phyloP scores from a whole-genome alignment of 306 rosid species.

The Corylus heterophylla region DNA sequence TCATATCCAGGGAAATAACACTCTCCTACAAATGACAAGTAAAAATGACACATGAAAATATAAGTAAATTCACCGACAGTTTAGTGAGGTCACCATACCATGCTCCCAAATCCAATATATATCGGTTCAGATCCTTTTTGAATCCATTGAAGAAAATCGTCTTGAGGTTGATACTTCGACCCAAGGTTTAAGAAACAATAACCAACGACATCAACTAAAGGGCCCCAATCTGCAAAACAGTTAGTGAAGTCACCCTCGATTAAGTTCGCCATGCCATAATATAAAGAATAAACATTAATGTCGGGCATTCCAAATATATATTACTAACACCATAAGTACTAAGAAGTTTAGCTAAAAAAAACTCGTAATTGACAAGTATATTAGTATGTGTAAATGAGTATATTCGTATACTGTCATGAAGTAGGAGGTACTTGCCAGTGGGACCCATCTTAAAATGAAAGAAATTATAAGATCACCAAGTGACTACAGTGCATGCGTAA shows the following conservation, averaged over 20 bases:
- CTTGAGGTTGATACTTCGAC: slow-evolving; percentile 75
- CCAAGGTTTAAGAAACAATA: slow-evolving; percentile 84
- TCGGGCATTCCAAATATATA: slow-evolving; percentile 16
- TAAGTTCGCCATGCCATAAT: slow-evolving; percentile 23
- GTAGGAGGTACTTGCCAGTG: background rate
- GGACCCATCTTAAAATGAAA: background rate
- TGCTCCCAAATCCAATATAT: slow-evolving; percentile 97
- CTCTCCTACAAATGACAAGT: slow-evolving; percentile 9
- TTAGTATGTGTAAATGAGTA: background rate
- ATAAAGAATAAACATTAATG: slow-evolving; percentile 19
- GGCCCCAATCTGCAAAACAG: slow-evolving; percentile 85
- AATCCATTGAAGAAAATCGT: slow-evolving; percentile 77
- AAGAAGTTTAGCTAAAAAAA: background rate
- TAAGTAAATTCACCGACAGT: slow-evolving; percentile 5
- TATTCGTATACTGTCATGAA: background rate
- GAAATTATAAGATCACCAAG: background rate
- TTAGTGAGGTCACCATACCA: slow-evolving; percentile 61
- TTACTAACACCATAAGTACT: slow-evolving; percentile 11
- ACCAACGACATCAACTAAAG: slow-evolving; percentile 90
- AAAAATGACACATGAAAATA: slow-evolving; percentile 12
- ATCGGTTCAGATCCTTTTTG: slow-evolving; percentile 72
- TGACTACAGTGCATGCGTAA: background rate
- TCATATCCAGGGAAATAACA: slow-evolving; percentile 11
- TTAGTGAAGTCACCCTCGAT: slow-evolving; percentile 28
- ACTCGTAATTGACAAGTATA: background rate